Conservation (phyloP, 495 filamentous ascomycete species). For the Penicillium subrubescens region DNA sequence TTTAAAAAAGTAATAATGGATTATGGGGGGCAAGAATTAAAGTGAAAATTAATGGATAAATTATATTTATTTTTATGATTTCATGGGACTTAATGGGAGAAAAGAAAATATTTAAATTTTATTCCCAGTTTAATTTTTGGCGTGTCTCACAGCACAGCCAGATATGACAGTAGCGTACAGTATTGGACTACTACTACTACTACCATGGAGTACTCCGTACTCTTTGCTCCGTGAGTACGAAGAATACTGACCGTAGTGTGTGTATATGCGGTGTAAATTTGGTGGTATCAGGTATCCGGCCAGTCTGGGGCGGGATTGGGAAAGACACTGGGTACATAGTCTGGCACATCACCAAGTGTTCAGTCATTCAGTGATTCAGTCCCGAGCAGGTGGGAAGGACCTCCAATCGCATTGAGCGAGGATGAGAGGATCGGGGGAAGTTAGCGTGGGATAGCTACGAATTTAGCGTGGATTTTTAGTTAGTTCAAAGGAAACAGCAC, state of each 20-base stretch:
- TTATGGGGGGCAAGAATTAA: not conserved
- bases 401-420: slow-evolving; percentile 5
- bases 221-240: not conserved
- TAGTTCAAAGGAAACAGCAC: too few species aligned
- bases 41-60: not conserved
- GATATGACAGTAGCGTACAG: not conserved
- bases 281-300: slow-evolving; percentile 24
- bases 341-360: slow-evolving; percentile 11
- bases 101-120: not conserved
- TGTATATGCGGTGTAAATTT: slow-evolving; percentile 12
- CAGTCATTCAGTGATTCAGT: slow-evolving; percentile 1
- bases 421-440: slow-evolving; percentile 1
- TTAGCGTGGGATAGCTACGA: not conserved
- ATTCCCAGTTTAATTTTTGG: not conserved
- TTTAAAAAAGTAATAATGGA: slow-evolving; percentile 2
- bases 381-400: not conserved
- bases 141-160: slow-evolving; percentile 10
- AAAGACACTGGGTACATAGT: slow-evolving; percentile 8
- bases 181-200: not conserved
- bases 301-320: slow-evolving; percentile 33
- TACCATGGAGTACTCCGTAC: not conserved
- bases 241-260: too few species aligned
- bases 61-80: not conserved
- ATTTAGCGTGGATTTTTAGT: not conserved
- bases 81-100: not conserved